Evolutionary conservation across 2,329 filamentous ascomycete genomes (phyloP).

Genomic region (Diaporthe amygdali): DNA sequence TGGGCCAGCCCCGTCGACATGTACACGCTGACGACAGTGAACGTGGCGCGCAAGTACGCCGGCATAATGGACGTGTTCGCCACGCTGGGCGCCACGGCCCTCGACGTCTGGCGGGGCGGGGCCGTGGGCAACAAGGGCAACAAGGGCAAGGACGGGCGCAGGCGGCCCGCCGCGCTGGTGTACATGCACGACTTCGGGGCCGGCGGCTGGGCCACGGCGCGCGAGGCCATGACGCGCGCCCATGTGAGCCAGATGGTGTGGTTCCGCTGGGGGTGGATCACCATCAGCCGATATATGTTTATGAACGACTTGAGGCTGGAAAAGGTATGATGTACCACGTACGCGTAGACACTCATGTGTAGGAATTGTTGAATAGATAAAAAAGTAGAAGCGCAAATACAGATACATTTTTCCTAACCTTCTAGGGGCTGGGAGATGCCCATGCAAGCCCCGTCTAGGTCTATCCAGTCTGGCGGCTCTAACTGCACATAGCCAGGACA

Average conservation of each 20-base stretch:
- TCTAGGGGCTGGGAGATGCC: background rate
- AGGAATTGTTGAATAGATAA: background rate
- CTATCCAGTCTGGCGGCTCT: background rate
- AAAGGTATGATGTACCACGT: constrained; percentile 32
- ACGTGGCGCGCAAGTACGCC: constrained; percentile 79
- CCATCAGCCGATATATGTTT: constrained; percentile 90
- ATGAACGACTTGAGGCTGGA: constrained; percentile 81
- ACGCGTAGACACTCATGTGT: background rate
- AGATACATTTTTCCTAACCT: background rate
- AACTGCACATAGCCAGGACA: background rate
- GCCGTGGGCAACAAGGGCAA: constrained; percentile 34
- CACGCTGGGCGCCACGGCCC: constrained; percentile 66
- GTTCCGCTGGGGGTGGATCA: constrained; percentile 97
- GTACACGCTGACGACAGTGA: constrained; percentile 81
- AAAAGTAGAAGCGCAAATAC: background rate
- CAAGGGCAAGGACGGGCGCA: constrained; percentile 28
- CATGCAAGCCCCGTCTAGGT: background rate
- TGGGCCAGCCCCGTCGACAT: constrained; percentile 78
- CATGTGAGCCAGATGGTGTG: constrained; percentile 98
- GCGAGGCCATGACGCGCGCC: constrained; percentile 85
- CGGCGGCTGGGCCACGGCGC: constrained; percentile 62
- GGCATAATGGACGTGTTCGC: constrained; percentile 77
- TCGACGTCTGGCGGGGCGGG: constrained; percentile 32
- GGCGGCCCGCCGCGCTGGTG: constrained; percentile 66
- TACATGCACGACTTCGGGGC: constrained; percentile 73